Conservation (phyloP, 345 rosid genomes). For the Schrenkiella parvula region DNA sequence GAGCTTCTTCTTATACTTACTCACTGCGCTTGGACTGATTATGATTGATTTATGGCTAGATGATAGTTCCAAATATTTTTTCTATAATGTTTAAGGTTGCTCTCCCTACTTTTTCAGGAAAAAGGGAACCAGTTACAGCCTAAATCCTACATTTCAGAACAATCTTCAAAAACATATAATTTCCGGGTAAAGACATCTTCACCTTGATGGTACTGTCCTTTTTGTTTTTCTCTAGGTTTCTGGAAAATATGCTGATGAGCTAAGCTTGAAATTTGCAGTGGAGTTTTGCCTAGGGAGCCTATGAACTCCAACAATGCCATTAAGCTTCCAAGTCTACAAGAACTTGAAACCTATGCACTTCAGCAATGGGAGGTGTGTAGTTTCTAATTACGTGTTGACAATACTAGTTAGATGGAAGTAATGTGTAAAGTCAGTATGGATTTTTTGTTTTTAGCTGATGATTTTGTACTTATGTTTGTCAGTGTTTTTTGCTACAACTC, state of each 20-base stretch:
- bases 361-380: constrained; percentile 90
- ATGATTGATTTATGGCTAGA: background rate
- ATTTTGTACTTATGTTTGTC: constrained; percentile 33
- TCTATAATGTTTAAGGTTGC: background rate
- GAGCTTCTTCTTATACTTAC: background rate
- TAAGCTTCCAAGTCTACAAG: constrained; percentile 72
- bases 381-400: constrained; percentile 16
- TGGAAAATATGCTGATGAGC: constrained; percentile 12
- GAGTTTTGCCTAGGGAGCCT: constrained; percentile 85
- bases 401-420: background rate
- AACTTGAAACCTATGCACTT: constrained; percentile 76
- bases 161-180: constrained; percentile 73
- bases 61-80: background rate
- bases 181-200: constrained; percentile 47
- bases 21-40: background rate
- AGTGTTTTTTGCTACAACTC: constrained; percentile 93
- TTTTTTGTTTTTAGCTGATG: constrained; percentile 36
- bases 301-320: constrained; percentile 54
- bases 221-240: background rate
- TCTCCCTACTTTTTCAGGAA: constrained; percentile 46
- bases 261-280: constrained; percentile 46
- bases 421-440: background rate
- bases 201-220: background rate
- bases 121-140: constrained; percentile 55
- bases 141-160: constrained; percentile 72